Base-by-base conservation (phyloP, 495 filamentous ascomycete species). In the Penicillium bovifimosum region DNA sequence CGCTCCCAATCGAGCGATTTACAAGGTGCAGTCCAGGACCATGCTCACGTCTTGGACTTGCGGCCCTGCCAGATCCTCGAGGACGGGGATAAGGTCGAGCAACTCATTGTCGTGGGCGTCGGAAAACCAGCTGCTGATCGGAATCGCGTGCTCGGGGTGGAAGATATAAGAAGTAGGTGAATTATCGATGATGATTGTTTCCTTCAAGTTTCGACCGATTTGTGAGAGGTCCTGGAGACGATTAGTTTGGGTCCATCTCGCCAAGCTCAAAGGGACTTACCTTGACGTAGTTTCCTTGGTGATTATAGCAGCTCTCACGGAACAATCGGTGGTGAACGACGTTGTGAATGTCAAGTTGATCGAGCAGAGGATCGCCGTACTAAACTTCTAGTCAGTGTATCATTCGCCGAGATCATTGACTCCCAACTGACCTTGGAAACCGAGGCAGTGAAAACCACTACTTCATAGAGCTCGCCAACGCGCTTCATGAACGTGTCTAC, bases 51-150 rank as follows among this genome's bases (percentile, higher is more conserved):
- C 93, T 73, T 84, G 80, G 50, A 97, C 95, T 63, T 90, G 86
- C 32, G 80, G 60, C 55, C 86, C 83, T 48, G 93, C 92, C 58
- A 99, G 81, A 73, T 99, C 93, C 78, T 97, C 95, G 59, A 99
- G 89, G 58, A 99, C 93, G 17, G 93, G 93, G 65, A 99, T 99
- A 54, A 99, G 78, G 66, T 99, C 93, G 61, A 99, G 79, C 52
- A 99, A 81, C 78, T 99, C 93, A 70, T 99, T 99, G 76, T 99
- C 93, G 72, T 99, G 93, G 50, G 95, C 93, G 74, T 99, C 93
- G 62, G 91, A 96, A 76, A 99, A 99, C 93, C 93, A 99, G 80
- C 92, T 96, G 80, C 92, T 96, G 74, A 99, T 99, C 18, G 93
- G 93, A 40, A 99, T 93, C 51, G 93, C 93, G 70, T 99, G 93